phyloP scores from a whole-genome alignment of 2,329 filamentous ascomycete genomes.

The Didymella pomorum region DNA sequence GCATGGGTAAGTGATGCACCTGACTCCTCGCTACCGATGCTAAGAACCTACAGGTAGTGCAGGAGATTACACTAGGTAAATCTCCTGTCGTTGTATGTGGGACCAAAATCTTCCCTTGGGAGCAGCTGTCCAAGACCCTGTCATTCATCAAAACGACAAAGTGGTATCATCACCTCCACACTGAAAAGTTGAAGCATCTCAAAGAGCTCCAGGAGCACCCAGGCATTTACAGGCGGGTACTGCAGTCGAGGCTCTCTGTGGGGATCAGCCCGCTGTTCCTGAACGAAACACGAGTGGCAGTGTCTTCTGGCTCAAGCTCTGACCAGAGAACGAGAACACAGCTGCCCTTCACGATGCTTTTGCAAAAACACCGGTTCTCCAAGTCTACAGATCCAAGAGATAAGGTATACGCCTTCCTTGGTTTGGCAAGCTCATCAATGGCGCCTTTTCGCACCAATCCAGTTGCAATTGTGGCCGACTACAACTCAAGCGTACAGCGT shows the following conservation, averaged over 20 bases:
- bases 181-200: not conserved
- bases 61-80: conserved; percentile 37
- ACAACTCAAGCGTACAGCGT: not conserved
- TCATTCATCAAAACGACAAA: not conserved
- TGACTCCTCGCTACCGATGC: not conserved
- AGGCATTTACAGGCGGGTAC: not conserved
- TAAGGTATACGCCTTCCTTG: not conserved
- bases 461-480: not conserved
- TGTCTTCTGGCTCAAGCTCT: not conserved
- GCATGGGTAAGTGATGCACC: conserved; percentile 33
- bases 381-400: not conserved
- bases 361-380: not conserved
- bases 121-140: conserved; percentile 31
- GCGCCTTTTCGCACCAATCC: not conserved
- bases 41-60: conserved; percentile 29
- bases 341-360: not conserved
- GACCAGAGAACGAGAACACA: not conserved
- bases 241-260: not conserved
- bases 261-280: not conserved
- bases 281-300: not conserved
- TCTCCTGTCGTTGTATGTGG: conserved; percentile 33
- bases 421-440: not conserved
- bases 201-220: not conserved
- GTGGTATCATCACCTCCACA: not conserved
- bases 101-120: conserved; percentile 28